A percentile compares a stretch with the other conserved stretches of the same genome.
Conservation (phyloP, 495 filamentous ascomycete genomes). For the Hypomontagnella submonticulosa region DNA sequence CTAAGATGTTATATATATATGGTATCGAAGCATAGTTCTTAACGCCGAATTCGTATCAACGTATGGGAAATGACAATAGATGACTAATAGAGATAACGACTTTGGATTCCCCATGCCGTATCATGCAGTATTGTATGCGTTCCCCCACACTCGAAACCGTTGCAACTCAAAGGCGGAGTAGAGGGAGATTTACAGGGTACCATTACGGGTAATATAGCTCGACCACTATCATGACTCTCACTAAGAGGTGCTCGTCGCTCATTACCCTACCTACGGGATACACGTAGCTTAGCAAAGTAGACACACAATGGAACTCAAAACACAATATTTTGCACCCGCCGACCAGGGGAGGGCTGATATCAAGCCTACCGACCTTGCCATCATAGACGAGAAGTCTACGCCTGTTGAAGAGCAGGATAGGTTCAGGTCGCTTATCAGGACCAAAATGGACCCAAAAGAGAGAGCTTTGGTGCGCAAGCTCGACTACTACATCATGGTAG, state of each 20-base stretch:
- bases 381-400: neutral
- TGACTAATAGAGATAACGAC: slow-evolving; percentile 12
- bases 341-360: neutral
- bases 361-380: slow-evolving; percentile 1
- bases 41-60: too few species aligned
- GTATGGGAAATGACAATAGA: neutral
- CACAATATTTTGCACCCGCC: neutral
- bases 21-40: too few species aligned
- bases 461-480: slow-evolving; percentile 61
- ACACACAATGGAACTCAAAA: slow-evolving; percentile 11
- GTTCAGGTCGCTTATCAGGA: neutral
- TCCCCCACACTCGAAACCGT: slow-evolving; percentile 15
- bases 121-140: slow-evolving; percentile 2
- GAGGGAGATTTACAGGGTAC: slow-evolving; percentile 1
- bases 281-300: neutral
- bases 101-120: neutral
- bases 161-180: slow-evolving; percentile 23
- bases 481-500: slow-evolving; percentile 59
- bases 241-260: neutral
- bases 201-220: neutral
- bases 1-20: too few species aligned
- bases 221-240: neutral
- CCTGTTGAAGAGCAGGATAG: neutral
- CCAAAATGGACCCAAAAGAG: slow-evolving; percentile 55
- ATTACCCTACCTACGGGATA: neutral